Evolutionary conservation across 805 yeast species (phyloP).

Genomic region (Candida maltosa): DNA sequence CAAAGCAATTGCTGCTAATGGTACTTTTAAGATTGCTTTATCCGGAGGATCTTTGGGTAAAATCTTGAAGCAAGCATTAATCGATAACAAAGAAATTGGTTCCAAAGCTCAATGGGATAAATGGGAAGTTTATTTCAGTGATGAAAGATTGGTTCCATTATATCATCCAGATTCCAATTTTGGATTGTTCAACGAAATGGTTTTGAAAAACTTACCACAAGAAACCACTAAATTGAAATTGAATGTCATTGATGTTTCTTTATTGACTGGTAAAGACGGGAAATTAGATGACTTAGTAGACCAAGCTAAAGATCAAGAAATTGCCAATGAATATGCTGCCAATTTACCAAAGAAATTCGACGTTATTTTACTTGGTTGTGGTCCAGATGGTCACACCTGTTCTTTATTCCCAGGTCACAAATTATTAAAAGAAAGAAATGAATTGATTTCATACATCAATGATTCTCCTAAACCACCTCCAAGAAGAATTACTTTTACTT

Average conservation of each 20-base stretch:
- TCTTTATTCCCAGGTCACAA: conserved; percentile 86
- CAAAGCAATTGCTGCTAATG: conserved; percentile 44
- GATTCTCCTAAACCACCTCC: conserved; percentile 95
- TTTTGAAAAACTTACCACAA: conserved; percentile 46
- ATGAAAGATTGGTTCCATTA: conserved; percentile 85
- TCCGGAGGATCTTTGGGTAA: conserved; percentile 91
- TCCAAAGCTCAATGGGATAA: conserved; percentile 57
- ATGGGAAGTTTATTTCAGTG: conserved; percentile 85
- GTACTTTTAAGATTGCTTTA: conserved; percentile 68
- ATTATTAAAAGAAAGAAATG: conserved; percentile 52
- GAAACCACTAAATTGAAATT: conserved; percentile 53
- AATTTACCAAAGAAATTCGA: conserved; percentile 58
- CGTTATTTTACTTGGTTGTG: conserved; percentile 79
- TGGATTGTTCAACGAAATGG: conserved; percentile 68
- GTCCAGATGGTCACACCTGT: conserved; percentile 96
- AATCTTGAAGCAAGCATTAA: conserved; percentile 63
- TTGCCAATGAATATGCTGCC: conserved; percentile 63
- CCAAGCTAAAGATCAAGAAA: conserved; percentile 39
- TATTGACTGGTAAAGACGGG: conserved; percentile 51
- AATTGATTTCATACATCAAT: conserved; percentile 58
- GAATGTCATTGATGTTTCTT: conserved; percentile 60
- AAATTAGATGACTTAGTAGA: conserved; percentile 43
- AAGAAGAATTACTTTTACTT: conserved; percentile 84
- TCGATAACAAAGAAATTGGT: conserved; percentile 49
- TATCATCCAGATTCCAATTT: conserved; percentile 82